phyloP scores from a whole-genome alignment of 1,139 yeast genomes.

The Saccharomyces hybrid region DNA sequence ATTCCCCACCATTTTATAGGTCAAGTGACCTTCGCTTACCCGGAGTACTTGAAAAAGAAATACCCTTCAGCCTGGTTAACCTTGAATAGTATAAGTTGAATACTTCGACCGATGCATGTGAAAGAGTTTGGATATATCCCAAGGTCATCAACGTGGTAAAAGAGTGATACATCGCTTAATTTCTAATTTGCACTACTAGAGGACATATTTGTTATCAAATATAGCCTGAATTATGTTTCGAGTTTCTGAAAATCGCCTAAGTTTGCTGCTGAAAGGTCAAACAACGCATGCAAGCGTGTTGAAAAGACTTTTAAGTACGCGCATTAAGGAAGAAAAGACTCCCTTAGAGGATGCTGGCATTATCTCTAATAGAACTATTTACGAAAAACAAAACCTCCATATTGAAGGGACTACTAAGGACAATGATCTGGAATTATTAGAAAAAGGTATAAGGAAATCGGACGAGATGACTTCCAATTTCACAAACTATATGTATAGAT shows the following conservation, averaged over 20 bases:
- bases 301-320: neutral
- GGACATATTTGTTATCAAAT: neutral
- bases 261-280: neutral
- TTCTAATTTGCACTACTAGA: neutral
- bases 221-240: neutral
- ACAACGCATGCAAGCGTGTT: neutral
- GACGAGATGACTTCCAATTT: constrained; percentile 34
- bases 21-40: neutral
- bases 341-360: neutral
- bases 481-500: constrained; percentile 36
- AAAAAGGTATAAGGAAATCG: constrained; percentile 31
- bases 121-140: too few relatives aligned
- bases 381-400: neutral
- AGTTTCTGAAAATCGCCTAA: neutral
- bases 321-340: neutral
- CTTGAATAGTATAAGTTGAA: neutral
- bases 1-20: neutral
- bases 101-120: neutral
- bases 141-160: too few relatives aligned
- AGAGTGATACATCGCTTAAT: too few relatives aligned
- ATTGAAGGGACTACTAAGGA: constrained; percentile 1
- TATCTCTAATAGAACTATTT: neutral
- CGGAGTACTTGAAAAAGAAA: neutral
- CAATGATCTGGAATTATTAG: constrained; percentile 27
- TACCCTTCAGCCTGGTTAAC: neutral